A percentile compares a stretch with the other conserved stretches of the same genome.
phyloP scores from a whole-genome alignment of 495 filamentous ascomycete genomes.

The Daldinia bambusicola region DNA sequence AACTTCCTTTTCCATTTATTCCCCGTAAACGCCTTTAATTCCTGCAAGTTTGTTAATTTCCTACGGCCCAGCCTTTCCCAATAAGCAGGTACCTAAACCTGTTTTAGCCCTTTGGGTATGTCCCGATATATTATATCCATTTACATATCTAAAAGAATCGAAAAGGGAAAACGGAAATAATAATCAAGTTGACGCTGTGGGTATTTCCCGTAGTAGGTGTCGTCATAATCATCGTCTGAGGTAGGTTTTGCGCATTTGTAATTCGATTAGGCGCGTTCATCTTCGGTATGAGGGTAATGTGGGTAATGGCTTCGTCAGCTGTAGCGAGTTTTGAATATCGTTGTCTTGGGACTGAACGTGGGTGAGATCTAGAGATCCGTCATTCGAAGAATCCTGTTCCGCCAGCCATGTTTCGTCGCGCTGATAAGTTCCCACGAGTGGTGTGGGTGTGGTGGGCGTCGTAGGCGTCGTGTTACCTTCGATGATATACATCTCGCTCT shows the following conservation, averaged over 20 bases:
- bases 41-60: constrained; percentile 7
- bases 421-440: neutral
- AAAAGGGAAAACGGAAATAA: constrained; percentile 8
- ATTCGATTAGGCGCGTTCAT: neutral
- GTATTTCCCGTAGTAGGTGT: neutral
- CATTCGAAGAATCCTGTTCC: constrained; percentile 40
- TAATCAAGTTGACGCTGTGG: constrained; percentile 8
- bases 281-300: constrained; percentile 9
- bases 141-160: constrained; percentile 36
- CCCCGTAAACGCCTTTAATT: constrained; percentile 17
- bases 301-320: constrained; percentile 29
- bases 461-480: constrained; percentile 29
- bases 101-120: constrained; percentile 28
- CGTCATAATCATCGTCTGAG: constrained; percentile 4
- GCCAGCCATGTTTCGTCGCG: constrained; percentile 40
- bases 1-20: constrained; percentile 14
- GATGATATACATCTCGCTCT: constrained; percentile 46
- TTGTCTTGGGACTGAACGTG: constrained; percentile 15
- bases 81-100: constrained; percentile 14
- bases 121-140: constrained; percentile 28
- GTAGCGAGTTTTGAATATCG: constrained; percentile 8
- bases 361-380: constrained; percentile 33
- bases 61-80: constrained; percentile 32
- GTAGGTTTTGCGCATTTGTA: constrained; percentile 1
- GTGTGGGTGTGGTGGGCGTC: constrained; percentile 12